A percentile compares a stretch with the other conserved stretches of the same genome.
phyloP scores from a whole-genome alignment of 2,329 filamentous ascomycete genomes.

The Anthostomella pinea region DNA sequence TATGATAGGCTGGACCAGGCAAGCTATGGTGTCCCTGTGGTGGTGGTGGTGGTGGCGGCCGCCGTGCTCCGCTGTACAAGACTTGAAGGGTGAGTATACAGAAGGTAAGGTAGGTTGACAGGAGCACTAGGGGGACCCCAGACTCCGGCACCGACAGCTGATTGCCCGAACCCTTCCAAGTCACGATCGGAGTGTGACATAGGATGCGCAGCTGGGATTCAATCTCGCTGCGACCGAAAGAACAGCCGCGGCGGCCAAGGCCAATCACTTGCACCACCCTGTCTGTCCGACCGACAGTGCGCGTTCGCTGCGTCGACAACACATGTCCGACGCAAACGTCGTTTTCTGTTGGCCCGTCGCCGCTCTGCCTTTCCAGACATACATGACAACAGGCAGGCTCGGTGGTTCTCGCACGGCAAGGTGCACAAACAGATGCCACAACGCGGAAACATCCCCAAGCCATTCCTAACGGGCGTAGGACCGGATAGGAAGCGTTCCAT shows the following conservation, averaged over 20 bases:
- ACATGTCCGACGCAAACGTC: conserved; percentile 29
- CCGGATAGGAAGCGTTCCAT: no score
- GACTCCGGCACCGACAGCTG: conserved; percentile 5
- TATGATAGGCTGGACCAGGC: no score
- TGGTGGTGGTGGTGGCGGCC: conserved; percentile 1
- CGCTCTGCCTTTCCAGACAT: conserved; percentile 20
- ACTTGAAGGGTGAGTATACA: no score
- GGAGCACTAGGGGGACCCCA: no score
- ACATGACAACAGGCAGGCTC: conserved; percentile 15
- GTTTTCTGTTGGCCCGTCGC: conserved; percentile 19
- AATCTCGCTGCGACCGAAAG: conserved; percentile 16
- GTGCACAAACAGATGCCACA: conserved; percentile 7
- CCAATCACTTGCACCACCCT: conserved; percentile 14
- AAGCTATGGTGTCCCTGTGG: no score
- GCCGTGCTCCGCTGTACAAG: conserved; percentile 2
- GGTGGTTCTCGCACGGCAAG: conserved; percentile 13
- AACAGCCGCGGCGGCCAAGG: conserved; percentile 18
- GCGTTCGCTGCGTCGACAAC: conserved; percentile 19
- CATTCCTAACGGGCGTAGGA: no score
- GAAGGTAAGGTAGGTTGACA: no score
- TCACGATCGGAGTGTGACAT: conserved; percentile 21
- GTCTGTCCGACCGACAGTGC: conserved; percentile 21
- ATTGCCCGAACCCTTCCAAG: conserved; percentile 14
- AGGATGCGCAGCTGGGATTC: conserved; percentile 18
- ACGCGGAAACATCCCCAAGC: neutral